Percentiles rank a stretch among this genome's conserved stretches.
phyloP scores from a whole-genome alignment of 495 filamentous ascomycete genomes.

The Aspergillus haitiensis region DNA sequence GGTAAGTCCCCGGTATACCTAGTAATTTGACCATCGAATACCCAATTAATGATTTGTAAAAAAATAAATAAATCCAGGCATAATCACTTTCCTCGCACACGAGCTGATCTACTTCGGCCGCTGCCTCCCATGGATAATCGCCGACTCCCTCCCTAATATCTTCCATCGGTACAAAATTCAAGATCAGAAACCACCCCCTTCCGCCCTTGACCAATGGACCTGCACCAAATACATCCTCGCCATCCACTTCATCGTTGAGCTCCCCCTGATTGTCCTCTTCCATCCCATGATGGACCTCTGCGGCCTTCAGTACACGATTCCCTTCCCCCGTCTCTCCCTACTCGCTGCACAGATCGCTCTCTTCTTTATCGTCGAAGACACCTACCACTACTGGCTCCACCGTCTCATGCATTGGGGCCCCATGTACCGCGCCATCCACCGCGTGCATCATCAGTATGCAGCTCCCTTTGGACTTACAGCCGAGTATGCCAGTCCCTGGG shows the following conservation, averaged over 20 bases:
- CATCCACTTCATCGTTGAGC: slow-evolving; percentile 92
- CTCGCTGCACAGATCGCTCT: slow-evolving; percentile 88
- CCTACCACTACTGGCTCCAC: slow-evolving; percentile 98
- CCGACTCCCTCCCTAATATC: slow-evolving; percentile 72
- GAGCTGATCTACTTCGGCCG: slow-evolving; percentile 93
- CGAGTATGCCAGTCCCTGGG: slow-evolving; percentile 96
- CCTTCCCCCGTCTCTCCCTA: slow-evolving; percentile 78
- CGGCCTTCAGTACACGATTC: slow-evolving; percentile 81
- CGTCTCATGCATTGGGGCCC: slow-evolving; percentile 92
- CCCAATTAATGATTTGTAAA: neutral
- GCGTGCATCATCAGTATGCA: slow-evolving; percentile 97
- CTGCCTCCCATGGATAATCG: slow-evolving; percentile 89
- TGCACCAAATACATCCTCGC: slow-evolving; percentile 89
- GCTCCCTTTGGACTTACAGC: slow-evolving; percentile 94
- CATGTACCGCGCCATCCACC: slow-evolving; percentile 94
- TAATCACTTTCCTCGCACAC: slow-evolving; percentile 96
- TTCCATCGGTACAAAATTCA: slow-evolving; percentile 96
- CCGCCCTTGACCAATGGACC: slow-evolving; percentile 77
- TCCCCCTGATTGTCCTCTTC: slow-evolving; percentile 91
- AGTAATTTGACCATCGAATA: neutral
- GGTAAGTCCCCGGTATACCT: slow-evolving; percentile 41
- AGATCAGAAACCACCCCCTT: slow-evolving; percentile 32
- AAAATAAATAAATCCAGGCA: slow-evolving; percentile 29
- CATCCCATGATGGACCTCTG: slow-evolving; percentile 93
- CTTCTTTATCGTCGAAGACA: slow-evolving; percentile 94